Percentiles rank a stretch among this genome's conserved stretches.
These are phyloP conservation scores for Termitomyces sp. DNA, from an alignment of 768 basidiomycete species.

Conservation along the genomic window DNA sequence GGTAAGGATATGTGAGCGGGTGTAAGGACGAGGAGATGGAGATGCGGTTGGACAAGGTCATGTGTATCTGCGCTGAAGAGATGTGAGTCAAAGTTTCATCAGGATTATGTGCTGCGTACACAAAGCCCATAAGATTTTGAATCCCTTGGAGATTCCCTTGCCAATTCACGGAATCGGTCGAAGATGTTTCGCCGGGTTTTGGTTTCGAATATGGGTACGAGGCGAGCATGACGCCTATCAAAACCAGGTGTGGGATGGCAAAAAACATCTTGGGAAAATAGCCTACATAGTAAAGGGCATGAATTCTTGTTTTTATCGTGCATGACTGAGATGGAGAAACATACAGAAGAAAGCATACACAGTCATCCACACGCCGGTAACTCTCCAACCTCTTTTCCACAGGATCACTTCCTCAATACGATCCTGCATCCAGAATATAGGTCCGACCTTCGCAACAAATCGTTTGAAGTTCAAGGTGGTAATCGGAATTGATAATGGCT, in stretches of 20 bases:
- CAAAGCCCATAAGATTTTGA: conserved; percentile 84
- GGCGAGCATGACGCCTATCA: conserved; percentile 62
- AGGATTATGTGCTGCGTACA: conserved; percentile 41
- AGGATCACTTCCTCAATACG: conserved; percentile 77
- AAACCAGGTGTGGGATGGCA: conserved; percentile 55
- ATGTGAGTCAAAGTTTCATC: not conserved
- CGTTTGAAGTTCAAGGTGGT: conserved; percentile 77
- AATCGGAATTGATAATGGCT: conserved; percentile 71
- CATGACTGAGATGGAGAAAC: conserved; percentile 17
- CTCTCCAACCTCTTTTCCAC: conserved; percentile 74
- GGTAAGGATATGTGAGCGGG: conserved; percentile 33
- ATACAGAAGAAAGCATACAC: conserved; percentile 75
- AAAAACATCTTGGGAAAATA: conserved; percentile 71
- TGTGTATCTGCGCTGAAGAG: conserved; percentile 53
- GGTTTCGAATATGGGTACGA: conserved; percentile 47
- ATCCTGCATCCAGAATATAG: conserved; percentile 89
- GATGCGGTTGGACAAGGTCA: conserved; percentile 45
- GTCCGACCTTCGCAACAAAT: conserved; percentile 71
- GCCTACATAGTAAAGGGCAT: conserved; percentile 35
- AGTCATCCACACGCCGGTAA: conserved; percentile 71
- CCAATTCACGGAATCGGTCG: conserved; percentile 66
- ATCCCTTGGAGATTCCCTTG: conserved; percentile 85
- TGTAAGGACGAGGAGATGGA: conserved; percentile 45
- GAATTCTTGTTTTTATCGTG: not conserved
- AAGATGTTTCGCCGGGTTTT: conserved; percentile 21